Base-by-base conservation (phyloP, 306 rosid species). In the Hippophae gyantsensis region DNA sequence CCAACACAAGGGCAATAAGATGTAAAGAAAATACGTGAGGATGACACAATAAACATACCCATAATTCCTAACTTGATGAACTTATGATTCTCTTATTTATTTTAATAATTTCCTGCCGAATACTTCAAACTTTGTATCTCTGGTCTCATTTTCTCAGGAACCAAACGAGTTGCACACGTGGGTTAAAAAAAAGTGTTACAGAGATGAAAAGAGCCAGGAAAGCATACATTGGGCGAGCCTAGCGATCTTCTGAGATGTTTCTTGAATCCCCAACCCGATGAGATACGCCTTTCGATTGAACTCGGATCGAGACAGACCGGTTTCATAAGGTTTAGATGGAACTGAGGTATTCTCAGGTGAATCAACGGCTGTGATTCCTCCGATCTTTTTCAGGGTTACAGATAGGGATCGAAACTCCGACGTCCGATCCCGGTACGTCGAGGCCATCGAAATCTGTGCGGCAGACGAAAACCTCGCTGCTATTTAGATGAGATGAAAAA, bases 241-340 rank as follows among this genome's bases (percentile, higher is more conserved):
- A 0, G 85, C 65, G 65, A 90, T 83, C 73, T 85, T 84, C 76
- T 75, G 86, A 18, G 94, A 81, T 44, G 94, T 74, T 61, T 90
- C 96, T 27, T 87, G 85, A 72, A 89, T 89, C 27, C 90, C 94
- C 54, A 78, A 76, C 25, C 89, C 89, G 65, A 90, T 90, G 8
- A 77, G 87, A 0, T 94, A 87, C 53, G 97, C 96, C 71, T 83
- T 85, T 50, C 78, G 73, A 73, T 78, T 90, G 85, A 87, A 90
- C 46, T 87, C 92, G 65, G 97, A 90, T 76, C 86, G 79, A 18
- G 83, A 74, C 51, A 66, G 53, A 48, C 46, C 23, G 5, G 44
- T 38, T 9, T 46, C 25, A 3, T 77, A 68, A 5, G 57, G 51
- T 14, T 58, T 74, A 10, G 86, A 72, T 10, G 76, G 78, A 18